Evolutionary conservation across 371 early-diverging fungal species (phyloP), one percentile per base, ranked within the genome.

Genomic region (Mycotypha africana): DNA sequence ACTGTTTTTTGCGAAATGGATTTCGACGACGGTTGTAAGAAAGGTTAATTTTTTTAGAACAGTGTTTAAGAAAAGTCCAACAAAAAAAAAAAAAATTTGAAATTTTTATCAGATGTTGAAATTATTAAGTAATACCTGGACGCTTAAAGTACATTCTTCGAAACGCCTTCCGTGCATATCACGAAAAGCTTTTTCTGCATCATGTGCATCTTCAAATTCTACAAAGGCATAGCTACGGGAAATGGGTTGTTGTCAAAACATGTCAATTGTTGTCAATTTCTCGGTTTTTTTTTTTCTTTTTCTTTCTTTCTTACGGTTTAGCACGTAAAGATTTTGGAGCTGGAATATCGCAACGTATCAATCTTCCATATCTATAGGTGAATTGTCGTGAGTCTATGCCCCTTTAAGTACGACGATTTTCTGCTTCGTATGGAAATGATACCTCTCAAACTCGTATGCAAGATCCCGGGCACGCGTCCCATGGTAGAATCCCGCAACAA

Each of bases 181-280:
- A 56, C 88, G 68, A 56, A 78, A 89, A 16, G 94, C 94, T 54
- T 91, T 91, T 19, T 83, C 87, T 14, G 93, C 92, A 68, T 93
- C 94, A 38, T 90, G 70, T 41, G 79, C 72, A 64, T 92, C 91
- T 58, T 90, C 91, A 70, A 81, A 95, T 71, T 95, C 95, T 34
- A 95, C 88, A 79, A 95, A 95, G 15, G 93, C 93, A 73, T 83
- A 90, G 34, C 88, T 86, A 44, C 15, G 14, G 31, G 14, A 26
- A 8, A 8, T 28, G 5, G 5, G 28, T 8, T 28, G 28, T 28
- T 11, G 28, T 28, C 11, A 28, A 28, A 8, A 28, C 11, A 28
- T 11, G 5, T 35, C 36, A 40, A 48, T 17, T 25, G 10, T 38
- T 21, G 22, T 44, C 19, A 33, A 28, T 12, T 8, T 28, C 8